Percentiles rank a stretch among this genome's conserved stretches.
Evolutionary conservation across 2,329 filamentous ascomycete genomes (phyloP).

Genomic region (Amylocarpus encephaloides): DNA sequence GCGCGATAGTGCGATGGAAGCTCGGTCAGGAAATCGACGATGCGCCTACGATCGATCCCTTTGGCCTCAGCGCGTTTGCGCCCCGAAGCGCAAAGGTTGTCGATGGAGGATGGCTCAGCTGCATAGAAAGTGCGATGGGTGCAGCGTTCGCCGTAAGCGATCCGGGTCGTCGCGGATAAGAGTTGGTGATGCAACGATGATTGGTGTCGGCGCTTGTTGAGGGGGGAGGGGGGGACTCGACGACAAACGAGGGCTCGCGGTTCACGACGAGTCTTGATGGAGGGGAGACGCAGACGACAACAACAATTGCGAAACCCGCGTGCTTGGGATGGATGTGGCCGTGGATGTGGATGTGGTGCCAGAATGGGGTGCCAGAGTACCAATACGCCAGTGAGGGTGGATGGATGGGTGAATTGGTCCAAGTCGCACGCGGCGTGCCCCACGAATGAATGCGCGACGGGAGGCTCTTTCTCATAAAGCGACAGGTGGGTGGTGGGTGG

Average conservation of each 20-base stretch:
- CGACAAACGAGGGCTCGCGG: not conserved
- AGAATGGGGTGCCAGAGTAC: too few species aligned
- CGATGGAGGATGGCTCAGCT: conserved; percentile 13
- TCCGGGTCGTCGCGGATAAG: conserved; percentile 8
- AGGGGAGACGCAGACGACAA: not conserved
- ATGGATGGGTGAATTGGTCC: not conserved
- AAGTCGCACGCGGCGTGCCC: not conserved
- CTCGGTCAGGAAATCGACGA: conserved; percentile 24
- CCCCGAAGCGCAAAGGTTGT: conserved; percentile 16
- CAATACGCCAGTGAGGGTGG: not conserved
- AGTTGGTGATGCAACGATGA: conserved; percentile 14
- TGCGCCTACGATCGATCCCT: conserved; percentile 10
- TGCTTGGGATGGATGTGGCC: conserved; percentile 7
- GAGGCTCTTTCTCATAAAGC: conserved; percentile 5
- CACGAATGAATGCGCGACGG: conserved; percentile 4
- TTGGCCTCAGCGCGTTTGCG: conserved; percentile 23
- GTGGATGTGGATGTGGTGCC: too few species aligned
- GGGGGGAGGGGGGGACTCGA: conserved; percentile 1
- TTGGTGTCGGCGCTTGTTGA: conserved; percentile 5
- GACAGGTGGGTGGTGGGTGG: not conserved
- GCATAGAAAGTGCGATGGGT: conserved; percentile 9
- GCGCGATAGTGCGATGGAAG: conserved; percentile 39
- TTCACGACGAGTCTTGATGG: not conserved
- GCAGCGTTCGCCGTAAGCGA: conserved; percentile 12
- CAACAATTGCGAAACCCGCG: conserved; percentile 2